Evolutionary conservation across 2,329 filamentous ascomycete genomes (phyloP).

Genomic region (Parascedosporium putredinis): DNA sequence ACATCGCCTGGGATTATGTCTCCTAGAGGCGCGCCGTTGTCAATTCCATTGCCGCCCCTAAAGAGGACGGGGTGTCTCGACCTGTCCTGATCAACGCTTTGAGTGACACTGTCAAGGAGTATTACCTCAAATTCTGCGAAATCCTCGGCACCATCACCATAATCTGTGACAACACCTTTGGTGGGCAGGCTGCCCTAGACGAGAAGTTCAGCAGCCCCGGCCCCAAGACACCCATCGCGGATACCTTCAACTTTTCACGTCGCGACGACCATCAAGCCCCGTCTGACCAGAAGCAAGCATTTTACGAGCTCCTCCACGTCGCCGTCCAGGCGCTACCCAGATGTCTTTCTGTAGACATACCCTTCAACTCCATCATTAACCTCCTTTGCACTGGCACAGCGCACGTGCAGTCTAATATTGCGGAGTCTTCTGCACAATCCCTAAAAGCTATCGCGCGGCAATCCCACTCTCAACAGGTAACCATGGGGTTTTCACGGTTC

Average conservation of each 20-base stretch:
- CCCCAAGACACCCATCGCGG: slow-evolving; percentile 88
- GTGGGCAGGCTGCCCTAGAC: slow-evolving; percentile 86
- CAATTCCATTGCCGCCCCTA: slow-evolving; percentile 11
- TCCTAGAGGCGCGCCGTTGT: slow-evolving; percentile 11
- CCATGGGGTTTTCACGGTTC: slow-evolving; percentile 90
- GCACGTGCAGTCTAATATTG: slow-evolving; percentile 87
- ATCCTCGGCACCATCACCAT: slow-evolving; percentile 93
- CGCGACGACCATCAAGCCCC: slow-evolving; percentile 66
- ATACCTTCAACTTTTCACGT: slow-evolving; percentile 83
- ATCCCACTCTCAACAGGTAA: slow-evolving; percentile 87
- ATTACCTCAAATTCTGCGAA: slow-evolving; percentile 85
- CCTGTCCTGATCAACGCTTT: slow-evolving; percentile 54
- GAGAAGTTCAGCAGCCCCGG: slow-evolving; percentile 84
- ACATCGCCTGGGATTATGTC: slow-evolving; percentile 40
- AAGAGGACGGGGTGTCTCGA: slow-evolving; percentile 57
- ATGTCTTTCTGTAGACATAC: slow-evolving; percentile 84
- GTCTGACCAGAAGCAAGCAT: slow-evolving; percentile 80
- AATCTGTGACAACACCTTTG: slow-evolving; percentile 93
- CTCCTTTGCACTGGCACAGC: slow-evolving; percentile 92
- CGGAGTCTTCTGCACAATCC: slow-evolving; percentile 81
- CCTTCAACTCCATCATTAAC: slow-evolving; percentile 89
- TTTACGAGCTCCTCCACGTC: slow-evolving; percentile 91
- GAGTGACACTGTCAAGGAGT: slow-evolving; percentile 68
- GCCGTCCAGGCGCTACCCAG: slow-evolving; percentile 90
- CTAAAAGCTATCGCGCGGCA: slow-evolving; percentile 92